Evolutionary conservation across 768 basidiomycete species (phyloP), one percentile per base, ranked within the genome.

Genomic region (Pleurotus citrinopileatus): DNA sequence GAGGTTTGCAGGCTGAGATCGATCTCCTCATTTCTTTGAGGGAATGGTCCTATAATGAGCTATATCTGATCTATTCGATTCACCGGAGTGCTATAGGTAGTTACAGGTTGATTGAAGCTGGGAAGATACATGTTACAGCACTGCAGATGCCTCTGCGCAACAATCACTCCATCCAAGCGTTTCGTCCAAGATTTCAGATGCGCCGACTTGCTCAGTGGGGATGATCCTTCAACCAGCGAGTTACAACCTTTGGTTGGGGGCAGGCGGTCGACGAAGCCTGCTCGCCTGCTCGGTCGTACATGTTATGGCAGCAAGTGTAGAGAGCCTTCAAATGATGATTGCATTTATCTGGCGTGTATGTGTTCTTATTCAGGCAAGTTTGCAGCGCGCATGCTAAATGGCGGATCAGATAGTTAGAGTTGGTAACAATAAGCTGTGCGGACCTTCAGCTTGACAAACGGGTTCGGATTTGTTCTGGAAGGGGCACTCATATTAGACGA

Each of bases 261-360:
- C 87, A 90, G 0, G 84, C 82, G 0, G 83, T 82, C 3, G 84
- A 83, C 55, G 77, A 70, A 8, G 67, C 74, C 29, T 71, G 64
- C 8, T 57, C 69, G 1, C 68, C 67, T 3, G 70, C 71, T 19
- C 57, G 48, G 3, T 75, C 69, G 65, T 89, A 84, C 74, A 89
- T 79, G 23, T 62, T 53, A 40, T 77, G 70, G 61, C 88, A 90
- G 58, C 88, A 89, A 54, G 61, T 54, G 61, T 89, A 89, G 15
- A 90, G 73, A 20, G 67, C 71, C 47, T 77, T 70, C 19, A 89
- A 61, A 9, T 75, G 63, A 7, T 67, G 61, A 38, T 83, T 71
- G 61, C 88, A 90, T 57, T 76, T 82, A 17, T 87, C 85, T 0
- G 84, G 87, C 2, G 58, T 60, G 61, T 87, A 89, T 0, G 82